Evolutionary conservation across 768 basidiomycete species (phyloP), one percentile per base, ranked within the genome.

Genomic region (Tricholoma furcatifolium): DNA sequence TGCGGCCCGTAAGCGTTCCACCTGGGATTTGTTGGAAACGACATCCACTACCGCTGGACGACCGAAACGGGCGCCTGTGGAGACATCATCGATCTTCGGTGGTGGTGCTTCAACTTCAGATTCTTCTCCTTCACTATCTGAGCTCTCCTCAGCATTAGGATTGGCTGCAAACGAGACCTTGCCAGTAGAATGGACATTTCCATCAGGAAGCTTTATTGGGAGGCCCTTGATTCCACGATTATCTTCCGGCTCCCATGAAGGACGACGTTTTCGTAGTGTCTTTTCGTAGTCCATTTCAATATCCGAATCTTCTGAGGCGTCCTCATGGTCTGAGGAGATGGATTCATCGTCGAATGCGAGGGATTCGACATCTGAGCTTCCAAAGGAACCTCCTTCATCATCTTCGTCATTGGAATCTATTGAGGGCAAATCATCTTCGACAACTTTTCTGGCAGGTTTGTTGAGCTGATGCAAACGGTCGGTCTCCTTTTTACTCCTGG

Each of bases 11-110:
- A 97, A 74, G 48, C 86, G 78, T 45, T 74, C 76, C 58, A 78
- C 80, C 55, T 86, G 80, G 20, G 89, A 87, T 60, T 77, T 77
- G 55, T 80, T 86, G 38, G 73, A 70, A 35, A 96, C 73, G 41
- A 95, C 76, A 57, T 88, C 85, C 27, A 82, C 70, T 11, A 96
- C 84, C 4, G 91, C 88, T 15, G 80, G 81, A 23, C 92, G 82
- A n/a, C 94, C 94, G 60, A 93, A 93, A 30, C 93, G 82, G 56
- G 91, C 86, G 11, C 91, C 92, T 7, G 90, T 92, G 7, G 90
- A 73, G 20, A 90, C 82, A 60, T 91, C 88, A 59, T 91, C 91
- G 41, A 80, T 70, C 47, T 58, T 66, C 18, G 59, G 63, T 35
- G 60, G 62, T 32, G 62, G 65, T 50, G 74, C 66, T 20, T 63